Conservation (phyloP, 768 basidiomycete genomes). For the Suillus americanus region DNA sequence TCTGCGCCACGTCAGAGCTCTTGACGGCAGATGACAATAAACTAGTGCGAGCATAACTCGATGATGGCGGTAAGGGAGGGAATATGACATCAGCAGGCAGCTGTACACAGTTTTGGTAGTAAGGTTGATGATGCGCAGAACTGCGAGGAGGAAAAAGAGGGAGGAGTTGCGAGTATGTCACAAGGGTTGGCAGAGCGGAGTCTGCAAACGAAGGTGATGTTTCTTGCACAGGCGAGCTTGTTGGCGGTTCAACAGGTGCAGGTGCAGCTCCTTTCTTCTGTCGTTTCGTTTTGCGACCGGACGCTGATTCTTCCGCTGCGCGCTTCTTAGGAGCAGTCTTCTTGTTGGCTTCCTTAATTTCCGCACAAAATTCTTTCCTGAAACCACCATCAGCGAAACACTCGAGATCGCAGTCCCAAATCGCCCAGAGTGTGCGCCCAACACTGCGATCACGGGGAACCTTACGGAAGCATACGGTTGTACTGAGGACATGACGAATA, state of each 20-base stretch:
- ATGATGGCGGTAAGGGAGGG: slow-evolving; percentile 64
- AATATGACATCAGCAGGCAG: slow-evolving; percentile 68
- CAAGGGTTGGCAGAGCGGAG: slow-evolving; percentile 21
- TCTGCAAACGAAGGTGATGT: slow-evolving; percentile 20
- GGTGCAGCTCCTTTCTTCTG: slow-evolving; percentile 36
- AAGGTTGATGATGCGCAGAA: slow-evolving; percentile 70
- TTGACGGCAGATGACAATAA: slow-evolving; percentile 21
- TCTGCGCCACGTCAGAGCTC: slow-evolving; percentile 23
- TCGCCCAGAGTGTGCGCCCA: slow-evolving; percentile 86
- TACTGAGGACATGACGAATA: slow-evolving; percentile 93
- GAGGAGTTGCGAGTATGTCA: slow-evolving; percentile 24
- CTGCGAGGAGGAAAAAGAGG: slow-evolving; percentile 54
- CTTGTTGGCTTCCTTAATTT: slow-evolving; percentile 33
- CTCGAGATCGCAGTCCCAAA: slow-evolving; percentile 76
- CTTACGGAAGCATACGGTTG: slow-evolving; percentile 89
- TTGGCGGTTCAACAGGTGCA: slow-evolving; percentile 1
- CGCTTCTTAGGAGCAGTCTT: slow-evolving; percentile 38
- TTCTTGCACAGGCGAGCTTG: slow-evolving; percentile 17
- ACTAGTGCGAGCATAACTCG: slow-evolving; percentile 35
- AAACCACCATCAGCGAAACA: slow-evolving; percentile 87
- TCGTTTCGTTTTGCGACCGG: slow-evolving; percentile 47
- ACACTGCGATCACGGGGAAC: slow-evolving; percentile 72
- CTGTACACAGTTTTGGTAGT: slow-evolving; percentile 62
- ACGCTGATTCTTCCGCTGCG: slow-evolving; percentile 34
- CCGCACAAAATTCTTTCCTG: slow-evolving; percentile 56